Conservation (phyloP, 2,329 filamentous ascomycete species). For the Colletotrichum paranaense region DNA sequence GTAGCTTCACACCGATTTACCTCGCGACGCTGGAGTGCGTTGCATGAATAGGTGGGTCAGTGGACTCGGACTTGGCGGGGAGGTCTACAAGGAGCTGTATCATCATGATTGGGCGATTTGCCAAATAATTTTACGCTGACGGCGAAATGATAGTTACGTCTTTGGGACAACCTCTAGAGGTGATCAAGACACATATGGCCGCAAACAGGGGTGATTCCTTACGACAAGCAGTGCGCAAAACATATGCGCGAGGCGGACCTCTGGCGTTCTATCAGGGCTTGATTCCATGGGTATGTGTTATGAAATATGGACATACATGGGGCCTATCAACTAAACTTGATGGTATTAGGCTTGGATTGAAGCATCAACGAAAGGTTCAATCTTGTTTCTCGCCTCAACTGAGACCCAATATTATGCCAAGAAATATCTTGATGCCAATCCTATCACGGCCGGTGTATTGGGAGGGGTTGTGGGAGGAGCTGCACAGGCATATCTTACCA, state of each 20-base stretch:
- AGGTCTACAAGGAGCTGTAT: background rate
- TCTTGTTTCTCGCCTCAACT: conserved; percentile 11
- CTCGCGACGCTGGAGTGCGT: too few species aligned
- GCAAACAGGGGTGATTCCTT: conserved; percentile 24
- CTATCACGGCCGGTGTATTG: conserved; percentile 16
- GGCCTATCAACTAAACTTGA: background rate
- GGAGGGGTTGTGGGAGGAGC: conserved; percentile 34
- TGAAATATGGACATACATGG: background rate
- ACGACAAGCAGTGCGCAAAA: conserved; percentile 22
- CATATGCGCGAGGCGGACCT: conserved; percentile 23
- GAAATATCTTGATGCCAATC: background rate
- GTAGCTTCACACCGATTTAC: background rate
- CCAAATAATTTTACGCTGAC: background rate
- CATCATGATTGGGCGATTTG: background rate
- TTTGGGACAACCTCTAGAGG: conserved; percentile 36
- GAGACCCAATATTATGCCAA: conserved; percentile 13
- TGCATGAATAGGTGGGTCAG: too few species aligned
- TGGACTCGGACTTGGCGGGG: background rate
- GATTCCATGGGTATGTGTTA: conserved; percentile 32
- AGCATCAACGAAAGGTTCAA: conserved; percentile 20
- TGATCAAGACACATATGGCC: conserved; percentile 34
- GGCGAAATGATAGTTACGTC: conserved; percentile 11
- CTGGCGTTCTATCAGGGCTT: conserved; percentile 35
- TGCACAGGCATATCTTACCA: conserved; percentile 33
- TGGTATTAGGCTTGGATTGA: conserved; percentile 19